Percentiles rank a stretch among this genome's conserved stretches.
Evolutionary conservation across 352 stramenopile genomes (phyloP).

Genomic region (Phytopythium mirpurense): DNA sequence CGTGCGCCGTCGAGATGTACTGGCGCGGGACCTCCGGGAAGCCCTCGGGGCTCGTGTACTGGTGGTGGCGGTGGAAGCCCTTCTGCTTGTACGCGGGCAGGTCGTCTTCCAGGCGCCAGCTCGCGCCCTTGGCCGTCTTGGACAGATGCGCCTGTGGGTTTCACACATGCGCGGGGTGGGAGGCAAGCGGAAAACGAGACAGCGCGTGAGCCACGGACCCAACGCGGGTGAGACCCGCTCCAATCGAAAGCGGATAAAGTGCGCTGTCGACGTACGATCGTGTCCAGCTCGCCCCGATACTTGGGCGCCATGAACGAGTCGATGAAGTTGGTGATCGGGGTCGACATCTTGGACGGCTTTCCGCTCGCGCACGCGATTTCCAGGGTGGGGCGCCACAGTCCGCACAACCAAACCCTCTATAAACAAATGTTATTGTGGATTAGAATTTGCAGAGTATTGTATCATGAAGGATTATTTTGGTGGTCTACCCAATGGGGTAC

Average conservation of each 20-base stretch:
- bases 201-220: not conserved
- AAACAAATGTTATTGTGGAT: not conserved
- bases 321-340: conserved; percentile 61
- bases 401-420: conserved; percentile 2
- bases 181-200: not conserved
- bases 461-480: not conserved
- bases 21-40: conserved; percentile 74
- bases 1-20: conserved; percentile 70
- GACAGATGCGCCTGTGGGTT: conserved; percentile 47
- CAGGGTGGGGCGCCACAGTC: not conserved
- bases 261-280: conserved; percentile 30
- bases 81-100: conserved; percentile 39
- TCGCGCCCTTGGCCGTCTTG: conserved; percentile 40
- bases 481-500: too few species aligned
- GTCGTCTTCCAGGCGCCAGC: conserved; percentile 70
- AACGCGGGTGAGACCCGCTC: not conserved
- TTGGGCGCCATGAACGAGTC: conserved; percentile 63
- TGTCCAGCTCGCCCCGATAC: conserved; percentile 36
- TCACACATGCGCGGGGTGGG: too few species aligned
- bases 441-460: too few species aligned
- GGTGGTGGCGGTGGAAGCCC: conserved; percentile 52
- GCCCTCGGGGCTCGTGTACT: conserved; percentile 58
- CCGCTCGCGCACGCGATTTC: not conserved
- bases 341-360: conserved; percentile 46
- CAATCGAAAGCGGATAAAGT: not conserved